These are phyloP conservation scores for Collybia sordida DNA, from an alignment of 768 basidiomycete genomes.

Conservation along the genomic window DNA sequence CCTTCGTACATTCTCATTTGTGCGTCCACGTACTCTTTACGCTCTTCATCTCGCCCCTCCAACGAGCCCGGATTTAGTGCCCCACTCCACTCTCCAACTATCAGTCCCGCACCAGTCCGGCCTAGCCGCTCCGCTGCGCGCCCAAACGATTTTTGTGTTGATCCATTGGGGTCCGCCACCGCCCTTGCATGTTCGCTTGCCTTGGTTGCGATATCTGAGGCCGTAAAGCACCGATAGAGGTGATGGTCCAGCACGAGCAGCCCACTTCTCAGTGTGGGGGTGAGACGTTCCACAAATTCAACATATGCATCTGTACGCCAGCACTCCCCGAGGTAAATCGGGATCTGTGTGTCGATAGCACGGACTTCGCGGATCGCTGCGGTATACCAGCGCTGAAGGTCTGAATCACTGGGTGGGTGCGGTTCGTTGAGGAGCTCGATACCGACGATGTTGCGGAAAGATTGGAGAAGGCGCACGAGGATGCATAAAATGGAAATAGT, in stretches of 20 bases:
- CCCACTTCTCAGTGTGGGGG: slow-evolving; percentile 2
- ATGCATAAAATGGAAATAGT: slow-evolving; percentile 49
- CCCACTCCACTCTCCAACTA: slow-evolving; percentile 82
- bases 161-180: slow-evolving; percentile 39
- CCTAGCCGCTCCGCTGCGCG: slow-evolving; percentile 31
- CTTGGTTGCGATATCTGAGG: slow-evolving; percentile 49
- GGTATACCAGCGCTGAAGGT: slow-evolving; percentile 64
- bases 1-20: slow-evolving; percentile 67
- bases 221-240: slow-evolving; percentile 79
- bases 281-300: slow-evolving; percentile 41
- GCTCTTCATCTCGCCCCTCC: slow-evolving; percentile 32
- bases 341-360: slow-evolving; percentile 50
- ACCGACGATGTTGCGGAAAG: slow-evolving; percentile 52
- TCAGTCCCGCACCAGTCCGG: slow-evolving; percentile 38
- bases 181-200: slow-evolving; percentile 54
- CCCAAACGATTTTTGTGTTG: slow-evolving; percentile 37
- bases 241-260: slow-evolving; percentile 78
- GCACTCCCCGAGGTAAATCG: slow-evolving; percentile 73
- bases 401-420: slow-evolving; percentile 44
- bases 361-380: slow-evolving; percentile 54
- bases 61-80: slow-evolving; percentile 68
- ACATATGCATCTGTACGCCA: slow-evolving; percentile 73
- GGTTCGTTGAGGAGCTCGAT: slow-evolving; percentile 65
- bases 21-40: slow-evolving; percentile 51
- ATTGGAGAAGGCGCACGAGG: slow-evolving; percentile 31